phyloP scores from a whole-genome alignment of 2,329 filamentous ascomycete genomes.

The Penicillium hordei region DNA sequence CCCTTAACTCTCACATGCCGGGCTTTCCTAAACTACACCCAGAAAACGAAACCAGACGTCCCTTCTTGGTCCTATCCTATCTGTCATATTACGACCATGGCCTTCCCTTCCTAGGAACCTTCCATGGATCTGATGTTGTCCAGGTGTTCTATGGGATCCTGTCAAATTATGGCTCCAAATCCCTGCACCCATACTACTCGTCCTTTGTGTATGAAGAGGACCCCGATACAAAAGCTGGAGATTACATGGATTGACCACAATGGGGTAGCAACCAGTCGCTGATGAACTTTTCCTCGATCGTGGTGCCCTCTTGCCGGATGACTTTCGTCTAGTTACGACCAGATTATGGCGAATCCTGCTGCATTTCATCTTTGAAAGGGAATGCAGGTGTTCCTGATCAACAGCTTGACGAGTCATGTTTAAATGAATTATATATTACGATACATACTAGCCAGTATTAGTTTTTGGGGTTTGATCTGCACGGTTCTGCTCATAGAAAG shows the following conservation, averaged over 20 bases:
- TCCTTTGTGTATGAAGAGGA: conserved; percentile 70
- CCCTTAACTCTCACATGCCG: conserved; percentile 72
- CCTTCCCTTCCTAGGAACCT: conserved; percentile 71
- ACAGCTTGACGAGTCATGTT: not conserved
- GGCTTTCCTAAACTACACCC: conserved; percentile 56
- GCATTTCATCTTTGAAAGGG: conserved; percentile 27
- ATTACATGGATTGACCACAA: conserved; percentile 53
- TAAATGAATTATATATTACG: not conserved
- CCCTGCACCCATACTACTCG: conserved; percentile 68
- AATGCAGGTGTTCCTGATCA: too few relatives aligned
- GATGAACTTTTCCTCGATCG: conserved; percentile 48
- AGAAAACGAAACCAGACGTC: conserved; percentile 54
- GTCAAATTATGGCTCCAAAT: conserved; percentile 60
- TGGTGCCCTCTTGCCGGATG: conserved; percentile 46
- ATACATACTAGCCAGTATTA: not conserved
- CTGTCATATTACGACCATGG: conserved; percentile 70
- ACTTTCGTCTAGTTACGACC: conserved; percentile 51
- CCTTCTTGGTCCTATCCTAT: conserved; percentile 78
- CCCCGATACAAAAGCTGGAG: conserved; percentile 59
- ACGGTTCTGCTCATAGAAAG: not conserved
- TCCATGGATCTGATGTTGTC: conserved; percentile 69
- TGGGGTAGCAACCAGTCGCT: conserved; percentile 55
- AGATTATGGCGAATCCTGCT: conserved; percentile 32
- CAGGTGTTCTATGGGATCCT: conserved; percentile 67
- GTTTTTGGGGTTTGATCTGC: fast-evolving